Evolutionary conservation across 176 grass and related monocot species (phyloP).

Genomic region (Eleusine coracana): DNA sequence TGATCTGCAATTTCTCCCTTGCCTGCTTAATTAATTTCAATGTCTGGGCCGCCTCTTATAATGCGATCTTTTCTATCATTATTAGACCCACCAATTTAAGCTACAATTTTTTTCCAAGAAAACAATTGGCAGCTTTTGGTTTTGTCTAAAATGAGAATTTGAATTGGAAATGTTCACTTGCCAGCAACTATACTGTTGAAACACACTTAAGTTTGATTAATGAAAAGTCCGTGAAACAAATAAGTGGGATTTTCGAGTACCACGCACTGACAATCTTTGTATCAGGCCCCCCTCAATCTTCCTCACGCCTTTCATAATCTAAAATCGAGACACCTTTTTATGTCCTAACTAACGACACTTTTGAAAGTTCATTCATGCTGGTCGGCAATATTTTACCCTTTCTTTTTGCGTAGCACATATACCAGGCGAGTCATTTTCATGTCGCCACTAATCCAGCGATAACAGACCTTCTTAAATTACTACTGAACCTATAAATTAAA

Average conservation of each 20-base stretch:
- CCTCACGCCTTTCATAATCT: background rate
- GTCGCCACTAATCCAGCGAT: constrained; percentile 15
- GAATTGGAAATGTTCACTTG: background rate
- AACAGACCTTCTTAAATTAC: background rate
- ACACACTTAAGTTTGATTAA: background rate
- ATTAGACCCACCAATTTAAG: too few species aligned
- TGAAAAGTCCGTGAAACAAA: background rate
- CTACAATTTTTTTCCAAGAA: too few species aligned
- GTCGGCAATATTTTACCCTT: background rate
- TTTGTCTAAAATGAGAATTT: too few species aligned
- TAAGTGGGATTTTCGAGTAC: background rate
- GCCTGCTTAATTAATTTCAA: too few species aligned
- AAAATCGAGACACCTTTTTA: background rate
- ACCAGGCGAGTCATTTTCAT: constrained; percentile 27
- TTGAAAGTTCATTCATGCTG: background rate
- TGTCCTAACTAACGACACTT: constrained; percentile 13
- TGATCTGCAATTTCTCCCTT: too few species aligned
- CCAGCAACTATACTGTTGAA: background rate
- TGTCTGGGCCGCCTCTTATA: too few species aligned
- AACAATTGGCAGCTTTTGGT: too few species aligned
- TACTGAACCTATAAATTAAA: too few species aligned
- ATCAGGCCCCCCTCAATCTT: background rate
- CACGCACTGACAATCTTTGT: background rate
- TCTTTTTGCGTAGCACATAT: background rate
- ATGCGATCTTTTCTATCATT: too few species aligned